Evolutionary conservation across 495 filamentous ascomycete genomes (phyloP).

Genomic region (Cudoniella acicularis): DNA sequence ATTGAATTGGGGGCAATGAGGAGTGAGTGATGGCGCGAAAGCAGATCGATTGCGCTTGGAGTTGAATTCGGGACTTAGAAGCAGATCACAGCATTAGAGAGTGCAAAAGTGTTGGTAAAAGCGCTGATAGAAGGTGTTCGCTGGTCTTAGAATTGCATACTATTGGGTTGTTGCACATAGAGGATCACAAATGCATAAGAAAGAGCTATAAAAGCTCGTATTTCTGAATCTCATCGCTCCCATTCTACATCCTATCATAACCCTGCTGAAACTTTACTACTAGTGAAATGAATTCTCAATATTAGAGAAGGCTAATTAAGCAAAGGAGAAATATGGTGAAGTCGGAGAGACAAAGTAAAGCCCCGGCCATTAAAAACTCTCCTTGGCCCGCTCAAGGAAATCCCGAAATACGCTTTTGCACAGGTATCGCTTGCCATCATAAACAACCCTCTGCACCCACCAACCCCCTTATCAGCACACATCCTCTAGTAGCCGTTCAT

Average conservation of each 20-base stretch:
- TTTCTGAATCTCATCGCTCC: background rate
- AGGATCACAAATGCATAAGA: constrained; percentile 1
- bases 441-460: constrained; percentile 18
- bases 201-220: constrained; percentile 3
- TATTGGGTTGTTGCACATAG: too few relatives aligned
- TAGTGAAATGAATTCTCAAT: constrained; percentile 28
- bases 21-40: too few relatives aligned
- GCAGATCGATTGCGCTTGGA: too few relatives aligned
- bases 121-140: too few relatives aligned
- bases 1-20: too few relatives aligned
- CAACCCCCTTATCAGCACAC: background rate
- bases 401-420: constrained; percentile 28
- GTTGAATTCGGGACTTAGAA: too few relatives aligned
- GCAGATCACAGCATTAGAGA: too few relatives aligned
- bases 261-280: constrained; percentile 13
- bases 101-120: too few relatives aligned
- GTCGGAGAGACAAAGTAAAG: constrained; percentile 25
- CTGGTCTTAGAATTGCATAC: too few relatives aligned
- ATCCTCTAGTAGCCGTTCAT: constrained; percentile 88
- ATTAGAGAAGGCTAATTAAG: constrained; percentile 31
- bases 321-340: constrained; percentile 26
- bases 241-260: constrained; percentile 13
- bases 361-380: constrained; percentile 20
- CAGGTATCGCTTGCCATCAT: constrained; percentile 25
- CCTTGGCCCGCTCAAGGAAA: constrained; percentile 26